Evolutionary conservation across 2,329 filamentous ascomycete species (phyloP).

Genomic region (Trichoderma koningii): DNA sequence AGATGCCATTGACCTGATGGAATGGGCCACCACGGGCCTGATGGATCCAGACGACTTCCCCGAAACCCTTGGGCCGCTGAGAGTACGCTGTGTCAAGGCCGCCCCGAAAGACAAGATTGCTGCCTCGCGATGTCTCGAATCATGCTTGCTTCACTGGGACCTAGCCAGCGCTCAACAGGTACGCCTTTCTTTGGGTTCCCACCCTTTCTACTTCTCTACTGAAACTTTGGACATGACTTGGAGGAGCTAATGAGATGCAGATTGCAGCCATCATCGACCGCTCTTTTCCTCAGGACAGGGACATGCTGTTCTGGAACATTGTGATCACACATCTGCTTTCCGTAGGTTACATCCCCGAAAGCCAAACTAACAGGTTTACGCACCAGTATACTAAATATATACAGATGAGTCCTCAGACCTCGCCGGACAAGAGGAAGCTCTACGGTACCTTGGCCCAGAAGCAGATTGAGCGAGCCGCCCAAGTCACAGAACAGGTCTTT

Average conservation of each 20-base stretch:
- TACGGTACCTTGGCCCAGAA: conserved; percentile 55
- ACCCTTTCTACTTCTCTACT: background rate
- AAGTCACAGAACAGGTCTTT: conserved; percentile 47
- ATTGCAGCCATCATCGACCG: conserved; percentile 58
- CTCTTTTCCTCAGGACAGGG: conserved; percentile 51
- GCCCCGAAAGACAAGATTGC: conserved; percentile 49
- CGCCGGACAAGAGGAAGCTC: conserved; percentile 52
- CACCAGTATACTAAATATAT: background rate
- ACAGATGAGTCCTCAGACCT: conserved; percentile 51
- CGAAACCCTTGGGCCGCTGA: conserved; percentile 53
- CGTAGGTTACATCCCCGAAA: conserved; percentile 41
- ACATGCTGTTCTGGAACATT: conserved; percentile 58
- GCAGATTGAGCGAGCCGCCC: conserved; percentile 54
- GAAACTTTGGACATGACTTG: background rate
- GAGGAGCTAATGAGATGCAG: conserved; percentile 37
- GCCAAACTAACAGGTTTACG: background rate
- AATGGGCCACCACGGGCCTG: conserved; percentile 53
- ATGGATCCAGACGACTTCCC: conserved; percentile 46
- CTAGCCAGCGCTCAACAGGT: conserved; percentile 60
- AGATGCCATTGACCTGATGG: conserved; percentile 56
- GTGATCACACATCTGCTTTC: conserved; percentile 55
- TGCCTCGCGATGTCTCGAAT: conserved; percentile 51
- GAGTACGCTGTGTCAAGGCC: conserved; percentile 55
- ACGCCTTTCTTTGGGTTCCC: conserved; percentile 1
- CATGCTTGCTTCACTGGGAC: conserved; percentile 58